Base-by-base conservation (phyloP, 2,329 filamentous ascomycete genomes). In the Aaosphaeria pasadenensis region DNA sequence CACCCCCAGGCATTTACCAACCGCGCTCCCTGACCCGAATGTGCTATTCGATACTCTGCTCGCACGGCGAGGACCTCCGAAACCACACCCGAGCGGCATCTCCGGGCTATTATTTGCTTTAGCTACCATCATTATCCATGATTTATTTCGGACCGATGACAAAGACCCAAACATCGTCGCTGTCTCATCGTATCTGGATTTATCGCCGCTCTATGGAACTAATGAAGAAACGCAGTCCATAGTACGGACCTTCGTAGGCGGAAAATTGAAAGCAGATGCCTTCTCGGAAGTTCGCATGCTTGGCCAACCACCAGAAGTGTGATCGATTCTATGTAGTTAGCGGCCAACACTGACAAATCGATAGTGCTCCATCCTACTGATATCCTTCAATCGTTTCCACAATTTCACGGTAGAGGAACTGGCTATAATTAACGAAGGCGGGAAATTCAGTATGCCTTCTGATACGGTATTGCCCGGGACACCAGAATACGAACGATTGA, bases 21-120 rank as follows among this genome's bases (percentile, higher is more conserved):
- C 72, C 4, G 39, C 35, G 56, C 75, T 83, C 45, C 83, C 85
- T 3, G 83, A 87, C 40, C 78, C 84, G 0, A 80, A 78, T 24
- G 66, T 81, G 9, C 69, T 88, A 7, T 88, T 87, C 49, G 84
- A 87, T 62, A 76, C 77, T 9, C 59, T 87, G 9, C 77, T 89
- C 71, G 83, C 81, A 43, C 79, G 86, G 13, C 72, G 78, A 44
- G 45, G 76, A 71, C 69, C 74, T 4, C 84, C 83, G 57, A 77
- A 80, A 46, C 77, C 80, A 45, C 87, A 89, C 62, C 84, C 85
- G 0, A 85, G 85, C 39, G 83, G 84, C 11, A 80, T 91, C 40
- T 89, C 86, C 0, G 85, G 84, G 51, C 81, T 87, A 70, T 72
- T 89, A n/a, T 87, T 88, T 65, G 88, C 88, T 52, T 74, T 86